Percentiles rank a stretch among this genome's conserved stretches.
phyloP scores from a whole-genome alignment of 2,329 filamentous ascomycete genomes.

The Aspergillus caelatus region DNA sequence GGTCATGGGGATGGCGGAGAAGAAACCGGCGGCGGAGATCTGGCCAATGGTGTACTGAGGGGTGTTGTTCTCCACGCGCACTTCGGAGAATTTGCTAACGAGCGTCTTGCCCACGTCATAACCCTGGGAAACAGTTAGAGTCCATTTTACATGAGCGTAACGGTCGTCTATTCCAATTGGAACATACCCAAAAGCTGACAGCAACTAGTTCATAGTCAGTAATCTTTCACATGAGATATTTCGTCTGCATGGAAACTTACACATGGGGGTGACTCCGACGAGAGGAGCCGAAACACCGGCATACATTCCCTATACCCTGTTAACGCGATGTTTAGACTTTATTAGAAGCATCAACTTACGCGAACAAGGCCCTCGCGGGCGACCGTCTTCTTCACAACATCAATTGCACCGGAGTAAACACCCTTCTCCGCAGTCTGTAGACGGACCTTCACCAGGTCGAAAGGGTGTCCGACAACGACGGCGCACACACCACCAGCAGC shows the following conservation, averaged over 20 bases:
- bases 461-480: conserved; percentile 92
- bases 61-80: conserved; percentile 61
- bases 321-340: neutral
- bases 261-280: conserved; percentile 97
- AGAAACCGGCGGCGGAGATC: conserved; percentile 90
- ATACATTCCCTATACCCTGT: conserved; percentile 71
- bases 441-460: conserved; percentile 96
- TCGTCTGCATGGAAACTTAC: conserved; percentile 60
- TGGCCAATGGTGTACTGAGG: conserved; percentile 79
- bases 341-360: conserved; percentile 37
- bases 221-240: neutral
- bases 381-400: conserved; percentile 87
- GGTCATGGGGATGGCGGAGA: conserved; percentile 97
- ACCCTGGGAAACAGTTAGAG: conserved; percentile 66
- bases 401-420: conserved; percentile 85
- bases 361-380: conserved; percentile 77
- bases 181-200: conserved; percentile 66
- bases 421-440: conserved; percentile 94
- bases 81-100: conserved; percentile 69
- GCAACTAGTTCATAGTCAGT: conserved; percentile 52
- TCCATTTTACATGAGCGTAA: neutral
- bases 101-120: conserved; percentile 95
- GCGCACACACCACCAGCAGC: conserved; percentile 93
- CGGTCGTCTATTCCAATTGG: neutral
- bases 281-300: conserved; percentile 95